These are phyloP conservation scores for Russula brevipes DNA, from an alignment of 768 basidiomycete species.

Conservation along the genomic window DNA sequence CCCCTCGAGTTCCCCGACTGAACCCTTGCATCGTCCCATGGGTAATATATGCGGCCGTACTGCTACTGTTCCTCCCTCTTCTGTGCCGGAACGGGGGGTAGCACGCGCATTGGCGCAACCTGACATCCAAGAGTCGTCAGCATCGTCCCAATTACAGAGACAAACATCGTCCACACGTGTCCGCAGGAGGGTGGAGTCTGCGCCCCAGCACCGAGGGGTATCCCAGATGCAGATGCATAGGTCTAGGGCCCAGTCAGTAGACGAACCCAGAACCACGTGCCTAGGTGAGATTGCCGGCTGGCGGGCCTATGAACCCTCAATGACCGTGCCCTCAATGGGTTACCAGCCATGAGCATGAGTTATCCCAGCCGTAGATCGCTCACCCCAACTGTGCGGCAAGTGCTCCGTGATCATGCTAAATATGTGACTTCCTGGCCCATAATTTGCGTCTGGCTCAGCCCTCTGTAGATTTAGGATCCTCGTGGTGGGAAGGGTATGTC, in stretches of 20 bases:
- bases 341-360: background rate
- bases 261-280: background rate
- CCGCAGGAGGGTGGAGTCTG: background rate
- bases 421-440: too few relatives aligned
- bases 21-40: too few relatives aligned
- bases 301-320: background rate
- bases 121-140: too few relatives aligned
- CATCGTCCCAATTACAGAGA: too few relatives aligned
- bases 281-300: background rate
- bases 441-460: too few relatives aligned
- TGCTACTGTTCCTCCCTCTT: too few relatives aligned
- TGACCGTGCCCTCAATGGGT: background rate
- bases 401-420: background rate
- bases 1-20: too few relatives aligned
- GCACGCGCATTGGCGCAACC: too few relatives aligned
- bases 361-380: background rate
- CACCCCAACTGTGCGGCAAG: background rate
- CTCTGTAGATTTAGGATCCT: conserved; percentile 8
- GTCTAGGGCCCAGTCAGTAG: background rate
- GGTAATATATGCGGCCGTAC: too few relatives aligned
- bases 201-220: background rate
- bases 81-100: too few relatives aligned
- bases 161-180: too few relatives aligned
- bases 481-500: conserved; percentile 1
- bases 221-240: background rate